A percentile compares a stretch with the other conserved stretches of the same genome.
Conservation (phyloP, 2,329 filamentous ascomycete genomes). For the Botrytis fabae region DNA sequence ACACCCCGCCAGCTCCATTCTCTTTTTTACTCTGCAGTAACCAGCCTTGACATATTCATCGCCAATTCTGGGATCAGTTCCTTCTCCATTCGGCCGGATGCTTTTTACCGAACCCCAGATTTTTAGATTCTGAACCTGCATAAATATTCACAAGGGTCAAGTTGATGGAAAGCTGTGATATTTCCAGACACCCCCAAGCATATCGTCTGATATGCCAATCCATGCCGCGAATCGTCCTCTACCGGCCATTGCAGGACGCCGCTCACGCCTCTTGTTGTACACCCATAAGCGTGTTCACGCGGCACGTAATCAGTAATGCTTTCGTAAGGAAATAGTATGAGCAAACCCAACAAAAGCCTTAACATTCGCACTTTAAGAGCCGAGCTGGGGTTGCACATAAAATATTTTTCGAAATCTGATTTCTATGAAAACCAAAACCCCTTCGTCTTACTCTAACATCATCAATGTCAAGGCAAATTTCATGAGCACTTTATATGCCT, state of each 20-base stretch:
- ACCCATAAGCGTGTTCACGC: slow-evolving; percentile 26
- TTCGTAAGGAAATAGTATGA: slow-evolving; percentile 30
- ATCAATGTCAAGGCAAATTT: not conserved
- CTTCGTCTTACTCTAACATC: not conserved
- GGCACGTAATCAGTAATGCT: slow-evolving; percentile 32
- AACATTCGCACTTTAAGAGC: slow-evolving; percentile 15
- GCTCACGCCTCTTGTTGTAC: slow-evolving; percentile 3
- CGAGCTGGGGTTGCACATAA: slow-evolving; percentile 22
- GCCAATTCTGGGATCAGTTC: not conserved
- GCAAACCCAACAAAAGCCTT: slow-evolving; percentile 26
- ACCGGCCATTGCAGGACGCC: slow-evolving; percentile 4
- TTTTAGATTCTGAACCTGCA: slow-evolving; percentile 34
- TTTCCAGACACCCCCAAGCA: slow-evolving; percentile 27
- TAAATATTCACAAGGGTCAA: slow-evolving; percentile 33
- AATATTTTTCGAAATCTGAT: slow-evolving; percentile 8
- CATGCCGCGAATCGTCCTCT: slow-evolving; percentile 11
- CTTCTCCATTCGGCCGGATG: slow-evolving; percentile 30
- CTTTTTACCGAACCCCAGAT: slow-evolving; percentile 38
- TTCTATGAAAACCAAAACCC: not conserved
- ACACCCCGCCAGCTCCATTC: not conserved
- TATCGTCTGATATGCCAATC: slow-evolving; percentile 38
- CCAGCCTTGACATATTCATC: slow-evolving; percentile 4
- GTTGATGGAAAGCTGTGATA: slow-evolving; percentile 24
- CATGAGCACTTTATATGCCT: slow-evolving; percentile 28
- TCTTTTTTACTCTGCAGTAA: not conserved